Conservation (phyloP, 2,329 filamentous ascomycete species). For the Zymoseptoria tritici region DNA sequence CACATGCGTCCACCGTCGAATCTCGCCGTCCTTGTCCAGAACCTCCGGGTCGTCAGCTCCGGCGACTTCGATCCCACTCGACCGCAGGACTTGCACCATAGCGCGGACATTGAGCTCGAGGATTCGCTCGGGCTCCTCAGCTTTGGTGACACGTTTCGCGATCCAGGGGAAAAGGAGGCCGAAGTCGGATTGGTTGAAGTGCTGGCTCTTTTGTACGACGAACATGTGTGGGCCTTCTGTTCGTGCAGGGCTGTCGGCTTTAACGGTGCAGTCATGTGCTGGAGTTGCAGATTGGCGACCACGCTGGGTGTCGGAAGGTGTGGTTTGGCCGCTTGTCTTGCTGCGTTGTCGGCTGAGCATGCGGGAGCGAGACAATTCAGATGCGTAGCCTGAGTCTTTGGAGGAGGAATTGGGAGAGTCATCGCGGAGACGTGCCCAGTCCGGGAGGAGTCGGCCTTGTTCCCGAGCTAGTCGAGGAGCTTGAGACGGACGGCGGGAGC, state of each 20-base stretch:
- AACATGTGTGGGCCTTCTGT: conserved; percentile 56
- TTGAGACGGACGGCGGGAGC: conserved; percentile 22
- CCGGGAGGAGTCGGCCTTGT: conserved; percentile 21
- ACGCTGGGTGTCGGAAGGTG: conserved; percentile 10
- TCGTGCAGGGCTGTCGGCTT: conserved; percentile 1
- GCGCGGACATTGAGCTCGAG: conserved; percentile 76
- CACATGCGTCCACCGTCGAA: conserved; percentile 23
- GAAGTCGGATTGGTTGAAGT: conserved; percentile 78
- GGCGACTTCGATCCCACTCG: conserved; percentile 36
- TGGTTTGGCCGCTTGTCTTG: conserved; percentile 16
- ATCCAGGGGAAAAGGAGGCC: conserved; percentile 71
- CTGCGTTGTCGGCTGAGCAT: conserved; percentile 19
- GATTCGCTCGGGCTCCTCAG: conserved; percentile 67
- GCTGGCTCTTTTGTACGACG: conserved; percentile 65
- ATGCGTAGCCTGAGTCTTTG: conserved; percentile 28
- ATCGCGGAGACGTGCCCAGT: conserved; percentile 24
- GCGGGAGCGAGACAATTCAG: conserved; percentile 17
- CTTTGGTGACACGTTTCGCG: conserved; percentile 43
- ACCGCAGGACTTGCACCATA: conserved; percentile 64
- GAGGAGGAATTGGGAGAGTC: conserved; percentile 19
- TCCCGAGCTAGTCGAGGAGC: conserved; percentile 22
- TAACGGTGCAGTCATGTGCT: not conserved
- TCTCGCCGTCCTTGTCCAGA: conserved; percentile 18
- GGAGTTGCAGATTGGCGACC: not conserved
- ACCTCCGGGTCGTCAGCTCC: conserved; percentile 36